Conservation (phyloP, 306 rosid genomes). For the Vicia faba region DNA sequence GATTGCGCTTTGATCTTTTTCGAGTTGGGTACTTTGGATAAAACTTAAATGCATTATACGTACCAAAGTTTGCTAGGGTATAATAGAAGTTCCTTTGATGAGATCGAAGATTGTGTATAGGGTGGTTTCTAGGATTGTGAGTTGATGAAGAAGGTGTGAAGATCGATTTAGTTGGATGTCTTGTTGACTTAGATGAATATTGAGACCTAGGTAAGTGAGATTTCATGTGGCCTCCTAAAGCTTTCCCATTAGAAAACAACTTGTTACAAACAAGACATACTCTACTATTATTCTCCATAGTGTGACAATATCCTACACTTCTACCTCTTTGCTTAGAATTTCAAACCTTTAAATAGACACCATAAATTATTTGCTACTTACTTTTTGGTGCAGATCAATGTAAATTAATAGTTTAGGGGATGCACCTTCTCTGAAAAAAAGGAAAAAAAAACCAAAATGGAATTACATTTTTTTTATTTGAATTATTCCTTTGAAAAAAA, state of each 20-base stretch:
- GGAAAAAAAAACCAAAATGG: neutral
- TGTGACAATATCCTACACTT: neutral
- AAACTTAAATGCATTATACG: neutral
- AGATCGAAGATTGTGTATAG: neutral
- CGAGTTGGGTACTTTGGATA: neutral
- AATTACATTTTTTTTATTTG: too few relatives aligned
- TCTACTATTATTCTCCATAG: conserved; percentile 2
- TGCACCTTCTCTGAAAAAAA: neutral
- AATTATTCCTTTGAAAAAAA: too few relatives aligned
- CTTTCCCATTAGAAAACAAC: conserved; percentile 4
- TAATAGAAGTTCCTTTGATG: neutral
- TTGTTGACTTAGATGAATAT: neutral
- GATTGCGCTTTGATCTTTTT: neutral
- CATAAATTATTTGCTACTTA: too few relatives aligned
- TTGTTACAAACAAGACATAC: neutral
- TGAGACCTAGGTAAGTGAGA: neutral
- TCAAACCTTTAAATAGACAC: neutral
- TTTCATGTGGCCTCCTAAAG: conserved; percentile 20
- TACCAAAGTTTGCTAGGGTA: neutral
- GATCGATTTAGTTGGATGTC: neutral
- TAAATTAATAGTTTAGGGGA: neutral
- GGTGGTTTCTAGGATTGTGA: neutral
- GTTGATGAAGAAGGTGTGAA: neutral
- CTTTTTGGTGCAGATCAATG: neutral
- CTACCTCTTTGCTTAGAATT: neutral